A percentile compares a stretch with the other conserved stretches of the same genome.
Conservation (phyloP, 78 protist species). For the Salpingoeca rosetta region DNA sequence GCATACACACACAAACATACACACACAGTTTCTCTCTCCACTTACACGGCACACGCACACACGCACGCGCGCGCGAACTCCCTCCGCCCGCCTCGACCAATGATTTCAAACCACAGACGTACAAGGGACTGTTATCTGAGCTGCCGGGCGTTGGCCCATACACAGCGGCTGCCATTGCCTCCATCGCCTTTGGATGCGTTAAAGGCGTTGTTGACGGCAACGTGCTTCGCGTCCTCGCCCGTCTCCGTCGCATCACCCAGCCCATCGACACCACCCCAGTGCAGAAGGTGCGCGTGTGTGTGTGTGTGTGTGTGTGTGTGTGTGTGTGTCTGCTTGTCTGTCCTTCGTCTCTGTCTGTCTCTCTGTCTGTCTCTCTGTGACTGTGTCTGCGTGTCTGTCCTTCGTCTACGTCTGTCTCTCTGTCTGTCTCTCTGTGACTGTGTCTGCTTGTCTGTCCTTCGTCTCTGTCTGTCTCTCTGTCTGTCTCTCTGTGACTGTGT, state of each 20-base stretch:
- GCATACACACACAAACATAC: background rate
- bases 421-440: background rate
- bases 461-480: background rate
- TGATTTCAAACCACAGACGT: background rate
- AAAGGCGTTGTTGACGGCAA: constrained; percentile 71
- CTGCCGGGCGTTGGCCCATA: constrained; percentile 69
- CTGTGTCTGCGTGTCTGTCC: background rate
- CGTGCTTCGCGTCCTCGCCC: constrained; percentile 66
- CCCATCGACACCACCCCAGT: background rate
- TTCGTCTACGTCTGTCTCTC: background rate
- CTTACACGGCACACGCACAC: background rate
- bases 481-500: background rate
- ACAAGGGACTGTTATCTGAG: background rate
- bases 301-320: background rate
- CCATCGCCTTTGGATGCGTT: constrained; percentile 20
- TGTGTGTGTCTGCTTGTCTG: background rate
- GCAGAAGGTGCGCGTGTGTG: background rate
- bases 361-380: background rate
- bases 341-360: background rate
- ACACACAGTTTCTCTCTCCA: background rate
- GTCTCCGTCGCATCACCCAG: constrained; percentile 39
- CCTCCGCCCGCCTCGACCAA: background rate
- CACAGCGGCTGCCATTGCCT: constrained; percentile 67
- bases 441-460: too few species aligned
- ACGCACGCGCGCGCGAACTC: background rate